Base-by-base conservation (phyloP, 768 basidiomycete species). In the Boletus tomentosulus region DNA sequence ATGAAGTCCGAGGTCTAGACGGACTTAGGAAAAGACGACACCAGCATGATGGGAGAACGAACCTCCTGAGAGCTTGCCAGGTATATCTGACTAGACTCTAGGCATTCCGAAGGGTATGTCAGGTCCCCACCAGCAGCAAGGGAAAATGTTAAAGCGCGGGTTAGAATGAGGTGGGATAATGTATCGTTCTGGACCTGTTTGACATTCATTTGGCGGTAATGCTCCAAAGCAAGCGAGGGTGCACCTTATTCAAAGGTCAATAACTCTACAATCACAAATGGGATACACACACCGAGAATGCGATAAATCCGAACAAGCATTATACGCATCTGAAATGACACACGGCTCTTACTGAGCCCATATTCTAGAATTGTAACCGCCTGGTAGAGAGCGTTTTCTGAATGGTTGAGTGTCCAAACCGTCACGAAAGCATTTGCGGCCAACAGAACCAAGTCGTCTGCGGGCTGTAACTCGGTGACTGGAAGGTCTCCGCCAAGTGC, bases 141-240 rank as follows among this genome's bases (percentile, higher is more conserved):
- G 3, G 89, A 91, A 74, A 92, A 95, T 0, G 84, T 88, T 22
- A 85, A 82, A 11, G 86, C 81, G 22, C 92, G 81, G 19, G 88
- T 83, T 39, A 93, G 78, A 48, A 93, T 70, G 51, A 91, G 80
- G 65, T 96, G 90, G 2, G 90, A 91, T 8, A 97, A 75, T 1
- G 94, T 96, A 63, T 97, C 94, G 53, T 87, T 81, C 66, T 96
- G 92, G 24, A 95, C 80, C 62, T 91, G 87, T 66, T 93, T 93
- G 57, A 90, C 75, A 56, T 85, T 83, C 74, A 95, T 77, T 24
- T 75, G 72, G 28, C 84, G 83, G 66, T 92, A 95, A 63, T 94
- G 91, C 50, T 90, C 85, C 57, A 92, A 59, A 3, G 89, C 85
- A 39, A 83, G 70, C 4, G 83, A 79, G 0, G 91, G 78, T 15